Percentiles rank a stretch among this genome's conserved stretches.
Evolutionary conservation across 2,329 filamentous ascomycete genomes (phyloP).

Genomic region (Cadophora luteo-olivacea): DNA sequence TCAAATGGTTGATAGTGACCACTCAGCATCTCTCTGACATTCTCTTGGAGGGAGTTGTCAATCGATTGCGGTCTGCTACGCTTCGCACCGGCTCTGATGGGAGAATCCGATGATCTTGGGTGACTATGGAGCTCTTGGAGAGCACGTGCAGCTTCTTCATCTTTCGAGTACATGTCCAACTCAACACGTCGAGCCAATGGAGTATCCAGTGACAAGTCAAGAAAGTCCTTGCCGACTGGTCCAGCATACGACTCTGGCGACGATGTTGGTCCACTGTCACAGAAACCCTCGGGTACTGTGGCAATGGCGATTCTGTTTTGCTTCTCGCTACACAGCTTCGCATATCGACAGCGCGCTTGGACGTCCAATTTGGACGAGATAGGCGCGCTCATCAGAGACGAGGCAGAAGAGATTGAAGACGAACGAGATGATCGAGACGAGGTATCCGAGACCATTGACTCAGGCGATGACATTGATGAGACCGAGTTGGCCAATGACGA

Average conservation of each 20-base stretch:
- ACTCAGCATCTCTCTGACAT: conserved; percentile 68
- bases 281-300: conserved; percentile 63
- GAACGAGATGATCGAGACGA: conserved; percentile 62
- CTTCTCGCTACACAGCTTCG: conserved; percentile 65
- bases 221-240: conserved; percentile 58
- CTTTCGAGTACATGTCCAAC: conserved; percentile 51
- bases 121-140: conserved; percentile 67
- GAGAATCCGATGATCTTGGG: conserved; percentile 49
- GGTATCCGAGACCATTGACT: conserved; percentile 72
- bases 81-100: conserved; percentile 55
- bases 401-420: conserved; percentile 69
- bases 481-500: conserved; percentile 69
- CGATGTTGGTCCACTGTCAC: conserved; percentile 56
- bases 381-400: conserved; percentile 66
- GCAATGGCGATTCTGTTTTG: conserved; percentile 59
- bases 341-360: conserved; percentile 68
- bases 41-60: conserved; percentile 68
- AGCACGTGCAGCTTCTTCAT: conserved; percentile 61
- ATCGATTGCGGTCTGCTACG: conserved; percentile 64
- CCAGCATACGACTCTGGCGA: conserved; percentile 65
- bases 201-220: conserved; percentile 56
- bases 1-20: conserved; percentile 40
- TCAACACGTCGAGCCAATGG: conserved; percentile 53
- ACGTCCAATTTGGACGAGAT: conserved; percentile 60
- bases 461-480: conserved; percentile 68